Percentiles rank a stretch among this genome's conserved stretches.
Conservation (phyloP, 805 yeast genomes). For the Naumovozyma castellii region DNA sequence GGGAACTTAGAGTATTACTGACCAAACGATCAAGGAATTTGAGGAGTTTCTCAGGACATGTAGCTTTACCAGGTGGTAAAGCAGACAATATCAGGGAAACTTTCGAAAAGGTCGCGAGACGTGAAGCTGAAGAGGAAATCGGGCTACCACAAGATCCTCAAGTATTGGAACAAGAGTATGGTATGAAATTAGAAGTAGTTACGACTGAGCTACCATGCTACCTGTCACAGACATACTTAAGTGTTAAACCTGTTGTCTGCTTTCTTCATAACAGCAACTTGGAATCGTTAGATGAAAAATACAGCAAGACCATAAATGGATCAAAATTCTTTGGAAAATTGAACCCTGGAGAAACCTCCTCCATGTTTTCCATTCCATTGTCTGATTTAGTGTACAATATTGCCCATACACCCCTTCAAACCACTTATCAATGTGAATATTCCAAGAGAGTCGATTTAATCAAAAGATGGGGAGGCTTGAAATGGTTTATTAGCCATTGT, state of each 20-base stretch:
- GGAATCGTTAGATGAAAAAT: conserved; percentile 10
- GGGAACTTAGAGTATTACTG: conserved; percentile 67
- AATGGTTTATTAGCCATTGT: conserved; percentile 55
- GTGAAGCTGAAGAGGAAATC: conserved; percentile 84
- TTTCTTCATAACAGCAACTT: conserved; percentile 35
- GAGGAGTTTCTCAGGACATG: conserved; percentile 77
- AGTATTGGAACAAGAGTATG: conserved; percentile 35
- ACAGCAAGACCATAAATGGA: conserved; percentile 27
- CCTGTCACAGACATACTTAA: conserved; percentile 68
- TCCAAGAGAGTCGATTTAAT: conserved; percentile 24
- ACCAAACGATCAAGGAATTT: conserved; percentile 68
- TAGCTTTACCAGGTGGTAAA: conserved; percentile 89
- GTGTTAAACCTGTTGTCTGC: conserved; percentile 75
- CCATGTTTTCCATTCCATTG: conserved; percentile 62
- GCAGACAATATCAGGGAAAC: conserved; percentile 61
- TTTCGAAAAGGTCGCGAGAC: conserved; percentile 63
- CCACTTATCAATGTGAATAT: conserved; percentile 25
- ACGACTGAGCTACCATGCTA: conserved; percentile 60
- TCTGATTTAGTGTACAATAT: conserved; percentile 38
- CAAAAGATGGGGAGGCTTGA: conserved; percentile 63
- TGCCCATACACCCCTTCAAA: conserved; percentile 11
- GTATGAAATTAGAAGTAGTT: conserved; percentile 51
- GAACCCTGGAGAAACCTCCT: conserved; percentile 71
- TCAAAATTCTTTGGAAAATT: conserved; percentile 33
- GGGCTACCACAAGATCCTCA: conserved; percentile 51